Conservation (phyloP, 371 early-diverging fungal species). For the Mortierella sp. region DNA sequence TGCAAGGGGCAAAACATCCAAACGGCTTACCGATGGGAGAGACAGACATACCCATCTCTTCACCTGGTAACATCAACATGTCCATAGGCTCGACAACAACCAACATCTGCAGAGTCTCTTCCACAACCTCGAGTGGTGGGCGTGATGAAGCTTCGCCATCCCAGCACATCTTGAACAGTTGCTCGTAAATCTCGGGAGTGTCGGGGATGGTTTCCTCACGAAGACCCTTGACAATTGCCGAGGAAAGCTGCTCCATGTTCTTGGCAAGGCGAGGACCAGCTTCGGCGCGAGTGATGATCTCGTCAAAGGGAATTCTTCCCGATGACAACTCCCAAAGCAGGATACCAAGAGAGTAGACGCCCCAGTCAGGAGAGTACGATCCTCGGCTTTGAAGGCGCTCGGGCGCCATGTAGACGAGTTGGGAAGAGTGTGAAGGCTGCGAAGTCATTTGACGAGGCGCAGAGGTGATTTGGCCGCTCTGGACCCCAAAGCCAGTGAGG, state of each 20-base stretch:
- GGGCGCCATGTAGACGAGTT: constrained; percentile 49
- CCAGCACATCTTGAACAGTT: constrained; percentile 59
- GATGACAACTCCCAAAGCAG: constrained; percentile 55
- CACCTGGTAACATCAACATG: constrained; percentile 56
- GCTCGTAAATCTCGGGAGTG: constrained; percentile 59
- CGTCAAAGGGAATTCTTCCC: constrained; percentile 51
- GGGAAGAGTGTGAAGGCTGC: constrained; percentile 31
- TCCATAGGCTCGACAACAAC: constrained; percentile 59
- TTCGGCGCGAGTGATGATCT: constrained; percentile 53
- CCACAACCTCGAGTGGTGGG: constrained; percentile 55
- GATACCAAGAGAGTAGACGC: constrained; percentile 52
- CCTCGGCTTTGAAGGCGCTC: constrained; percentile 32
- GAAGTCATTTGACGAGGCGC: constrained; percentile 57
- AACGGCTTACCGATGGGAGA: constrained; percentile 43
- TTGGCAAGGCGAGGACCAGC: constrained; percentile 50
- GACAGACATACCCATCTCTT: constrained; percentile 45
- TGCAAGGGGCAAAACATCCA: constrained; percentile 1
- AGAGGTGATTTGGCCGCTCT: constrained; percentile 43
- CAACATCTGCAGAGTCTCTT: constrained; percentile 55
- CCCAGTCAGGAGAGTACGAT: constrained; percentile 42
- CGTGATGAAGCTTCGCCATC: constrained; percentile 40
- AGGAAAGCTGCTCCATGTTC: constrained; percentile 50
- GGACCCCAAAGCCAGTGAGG: constrained; percentile 53
- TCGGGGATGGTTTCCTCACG: constrained; percentile 48
- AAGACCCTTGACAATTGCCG: constrained; percentile 52